These are phyloP conservation scores for Aspergillus coremiiformis DNA, from an alignment of 495 filamentous ascomycete species.

Conservation along the genomic window DNA sequence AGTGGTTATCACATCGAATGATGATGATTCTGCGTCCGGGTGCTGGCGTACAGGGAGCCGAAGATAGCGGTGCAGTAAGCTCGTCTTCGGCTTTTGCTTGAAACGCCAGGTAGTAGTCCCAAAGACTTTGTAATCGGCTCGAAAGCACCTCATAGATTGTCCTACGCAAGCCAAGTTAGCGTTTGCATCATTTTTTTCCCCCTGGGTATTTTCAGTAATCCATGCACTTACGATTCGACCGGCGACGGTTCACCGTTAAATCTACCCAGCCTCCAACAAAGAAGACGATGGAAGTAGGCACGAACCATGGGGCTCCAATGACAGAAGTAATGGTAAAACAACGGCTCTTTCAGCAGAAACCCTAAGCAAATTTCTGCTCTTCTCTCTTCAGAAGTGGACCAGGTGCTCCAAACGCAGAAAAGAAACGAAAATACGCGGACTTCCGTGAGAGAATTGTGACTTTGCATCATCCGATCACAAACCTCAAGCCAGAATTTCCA, in stretches of 20 bases:
- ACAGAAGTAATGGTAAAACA: slow-evolving; percentile 81
- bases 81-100: slow-evolving; percentile 57
- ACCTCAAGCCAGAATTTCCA: slow-evolving; percentile 90
- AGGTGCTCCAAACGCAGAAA: slow-evolving; percentile 71
- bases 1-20: slow-evolving; percentile 72
- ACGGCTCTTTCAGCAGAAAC: slow-evolving; percentile 70
- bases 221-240: slow-evolving; percentile 58
- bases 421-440: slow-evolving; percentile 82
- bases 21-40: slow-evolving; percentile 90
- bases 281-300: slow-evolving; percentile 86
- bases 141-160: slow-evolving; percentile 63
- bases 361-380: slow-evolving; percentile 68
- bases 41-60: slow-evolving; percentile 76
- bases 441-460: slow-evolving; percentile 91
- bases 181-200: neutral
- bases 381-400: slow-evolving; percentile 57
- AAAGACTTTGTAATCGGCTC: slow-evolving; percentile 62
- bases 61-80: slow-evolving; percentile 51
- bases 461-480: slow-evolving; percentile 72
- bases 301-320: slow-evolving; percentile 99
- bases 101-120: slow-evolving; percentile 68
- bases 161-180: slow-evolving; percentile 8
- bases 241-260: slow-evolving; percentile 61
- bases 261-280: slow-evolving; percentile 87
- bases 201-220: neutral